These are phyloP conservation scores for Phaeomoniella chlamydospora DNA, from an alignment of 2,329 filamentous ascomycete species.

Conservation along the genomic window DNA sequence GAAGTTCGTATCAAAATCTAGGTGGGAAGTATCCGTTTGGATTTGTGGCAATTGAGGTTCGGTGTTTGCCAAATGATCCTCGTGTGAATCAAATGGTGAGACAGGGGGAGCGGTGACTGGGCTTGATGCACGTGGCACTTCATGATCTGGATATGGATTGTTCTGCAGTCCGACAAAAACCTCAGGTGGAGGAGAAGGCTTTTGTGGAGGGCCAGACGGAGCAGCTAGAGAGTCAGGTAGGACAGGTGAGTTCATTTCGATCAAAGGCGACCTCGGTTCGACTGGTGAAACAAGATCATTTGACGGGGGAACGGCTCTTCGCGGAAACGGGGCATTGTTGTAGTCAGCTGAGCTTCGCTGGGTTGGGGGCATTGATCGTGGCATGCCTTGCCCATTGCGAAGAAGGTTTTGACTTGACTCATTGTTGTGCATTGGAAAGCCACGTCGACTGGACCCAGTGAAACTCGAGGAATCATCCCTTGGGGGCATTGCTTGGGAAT, in stretches of 20 bases:
- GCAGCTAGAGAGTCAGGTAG: background rate
- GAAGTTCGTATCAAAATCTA: background rate
- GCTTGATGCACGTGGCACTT: background rate
- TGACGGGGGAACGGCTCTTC: background rate
- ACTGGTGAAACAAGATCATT: background rate
- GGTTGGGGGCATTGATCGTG: constrained; percentile 33
- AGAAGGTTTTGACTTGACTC: constrained; percentile 38
- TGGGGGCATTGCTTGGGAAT: constrained; percentile 21
- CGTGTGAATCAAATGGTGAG: background rate
- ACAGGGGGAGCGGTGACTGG: background rate
- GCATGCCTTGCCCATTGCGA: constrained; percentile 43
- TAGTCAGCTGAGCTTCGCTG: constrained; percentile 17
- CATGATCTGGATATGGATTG: background rate
- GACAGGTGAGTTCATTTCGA: constrained; percentile 1
- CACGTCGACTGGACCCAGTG: constrained; percentile 31
- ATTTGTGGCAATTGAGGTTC: background rate
- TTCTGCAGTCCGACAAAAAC: background rate
- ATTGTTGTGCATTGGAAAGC: constrained; percentile 21
- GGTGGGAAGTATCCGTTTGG: background rate
- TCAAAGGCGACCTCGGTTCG: background rate
- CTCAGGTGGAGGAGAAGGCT: constrained; percentile 1
- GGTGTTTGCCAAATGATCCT: background rate
- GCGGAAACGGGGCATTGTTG: background rate
- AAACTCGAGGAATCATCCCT: constrained; percentile 36
- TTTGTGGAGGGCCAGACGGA: background rate